These are phyloP conservation scores for Alectoria sarmentosa DNA, from an alignment of 495 filamentous ascomycete genomes.

Conservation along the genomic window DNA sequence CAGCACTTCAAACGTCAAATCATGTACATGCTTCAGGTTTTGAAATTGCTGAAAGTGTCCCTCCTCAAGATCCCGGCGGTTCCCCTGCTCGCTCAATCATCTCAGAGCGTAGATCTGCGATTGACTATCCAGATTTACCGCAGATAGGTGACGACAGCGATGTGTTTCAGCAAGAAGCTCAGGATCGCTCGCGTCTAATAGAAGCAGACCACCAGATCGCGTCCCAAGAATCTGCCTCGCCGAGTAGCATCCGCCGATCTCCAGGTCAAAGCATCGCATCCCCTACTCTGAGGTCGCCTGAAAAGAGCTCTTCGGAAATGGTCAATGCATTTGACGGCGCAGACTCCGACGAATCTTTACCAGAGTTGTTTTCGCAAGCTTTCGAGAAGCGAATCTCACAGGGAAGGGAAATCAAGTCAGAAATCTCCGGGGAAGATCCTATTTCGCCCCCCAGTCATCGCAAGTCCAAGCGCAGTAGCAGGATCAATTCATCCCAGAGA, in stretches of 20 bases:
- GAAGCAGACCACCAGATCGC: constrained; percentile 3
- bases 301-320: background rate
- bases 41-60: constrained; percentile 11
- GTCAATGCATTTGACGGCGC: background rate
- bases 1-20: background rate
- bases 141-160: constrained; percentile 16
- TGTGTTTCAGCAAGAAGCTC: constrained; percentile 12
- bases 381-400: constrained; percentile 22
- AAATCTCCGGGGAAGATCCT: constrained; percentile 10
- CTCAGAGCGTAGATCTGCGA: background rate
- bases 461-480: constrained; percentile 13
- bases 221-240: constrained; percentile 15
- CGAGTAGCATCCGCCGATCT: background rate
- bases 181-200: constrained; percentile 15
- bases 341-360: constrained; percentile 22
- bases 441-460: constrained; percentile 7
- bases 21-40: background rate
- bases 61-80: background rate
- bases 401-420: constrained; percentile 16
- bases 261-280: constrained; percentile 9
- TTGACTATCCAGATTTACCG: constrained; percentile 19
- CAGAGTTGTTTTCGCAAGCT: constrained; percentile 21
- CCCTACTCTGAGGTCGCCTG: background rate
- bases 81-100: constrained; percentile 1
- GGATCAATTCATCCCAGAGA: constrained; percentile 4